Percentiles rank a stretch among this genome's conserved stretches.
Conservation (phyloP, 2,329 filamentous ascomycete genomes). For the Proliferodiscus dingleyae region DNA sequence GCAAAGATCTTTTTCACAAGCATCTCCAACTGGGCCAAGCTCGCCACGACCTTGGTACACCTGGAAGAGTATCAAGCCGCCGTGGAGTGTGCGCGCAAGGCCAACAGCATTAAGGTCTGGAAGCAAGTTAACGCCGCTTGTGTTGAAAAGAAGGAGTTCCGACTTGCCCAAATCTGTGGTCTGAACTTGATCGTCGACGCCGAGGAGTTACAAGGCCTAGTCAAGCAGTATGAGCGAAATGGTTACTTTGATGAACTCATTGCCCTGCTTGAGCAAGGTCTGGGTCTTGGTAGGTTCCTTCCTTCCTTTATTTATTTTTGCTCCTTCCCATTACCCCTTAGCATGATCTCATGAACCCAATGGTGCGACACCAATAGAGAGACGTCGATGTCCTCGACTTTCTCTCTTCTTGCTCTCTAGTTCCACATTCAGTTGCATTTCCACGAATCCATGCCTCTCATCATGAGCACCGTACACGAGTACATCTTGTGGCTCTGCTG, state of each 20-base stretch:
- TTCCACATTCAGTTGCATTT: too few species aligned
- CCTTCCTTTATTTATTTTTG: too few species aligned
- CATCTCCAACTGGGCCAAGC: constrained; percentile 99
- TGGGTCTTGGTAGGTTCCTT: constrained; percentile 49
- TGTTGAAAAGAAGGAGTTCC: constrained; percentile 97
- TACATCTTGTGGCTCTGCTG: too few species aligned
- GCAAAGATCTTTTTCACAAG: constrained; percentile 98
- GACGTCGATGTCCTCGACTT: too few species aligned
- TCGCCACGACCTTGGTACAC: constrained; percentile 96
- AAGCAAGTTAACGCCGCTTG: constrained; percentile 97
- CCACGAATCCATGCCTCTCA: too few species aligned
- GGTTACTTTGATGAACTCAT: constrained; percentile 99
- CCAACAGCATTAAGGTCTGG: constrained; percentile 99
- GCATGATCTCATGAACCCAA: too few species aligned
- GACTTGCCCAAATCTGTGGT: constrained; percentile 96
- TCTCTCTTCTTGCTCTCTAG: too few species aligned
- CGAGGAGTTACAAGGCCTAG: constrained; percentile 86
- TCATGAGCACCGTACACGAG: too few species aligned
- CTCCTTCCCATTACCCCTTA: too few species aligned
- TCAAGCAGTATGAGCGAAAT: constrained; percentile 93
- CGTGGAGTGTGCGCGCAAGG: constrained; percentile 95
- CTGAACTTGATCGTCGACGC: constrained; percentile 97
- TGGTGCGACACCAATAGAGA: too few species aligned
- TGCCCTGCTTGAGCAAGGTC: constrained; percentile 84
- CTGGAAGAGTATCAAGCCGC: constrained; percentile 95